Percentiles rank a stretch among this genome's conserved stretches.
phyloP scores from a whole-genome alignment of 225 moss, liverwort and hornwort genomes.

The Pseudoscleropodium purum region DNA sequence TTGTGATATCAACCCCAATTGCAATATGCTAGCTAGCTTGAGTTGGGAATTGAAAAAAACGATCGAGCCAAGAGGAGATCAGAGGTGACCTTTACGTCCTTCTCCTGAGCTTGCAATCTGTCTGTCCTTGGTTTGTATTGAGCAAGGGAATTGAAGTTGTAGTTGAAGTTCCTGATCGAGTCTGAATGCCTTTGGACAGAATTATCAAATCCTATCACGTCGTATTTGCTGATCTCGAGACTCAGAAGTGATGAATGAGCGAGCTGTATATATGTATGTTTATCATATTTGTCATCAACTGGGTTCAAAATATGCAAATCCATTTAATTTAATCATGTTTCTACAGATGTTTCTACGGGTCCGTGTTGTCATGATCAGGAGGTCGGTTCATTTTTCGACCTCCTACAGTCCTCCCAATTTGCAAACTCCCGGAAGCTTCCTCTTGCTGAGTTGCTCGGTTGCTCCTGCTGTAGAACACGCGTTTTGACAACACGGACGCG shows the following conservation, averaged over 20 bases:
- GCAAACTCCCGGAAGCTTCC: too few species aligned
- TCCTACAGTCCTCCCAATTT: too few species aligned
- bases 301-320: neutral
- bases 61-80: too few species aligned
- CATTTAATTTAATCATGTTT: too few species aligned
- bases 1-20: conserved; percentile 77
- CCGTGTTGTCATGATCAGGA: too few species aligned
- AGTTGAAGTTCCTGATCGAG: neutral
- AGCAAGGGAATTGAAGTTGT: neutral
- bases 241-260: neutral
- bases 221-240: neutral
- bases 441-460: too few species aligned
- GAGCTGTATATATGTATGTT: neutral
- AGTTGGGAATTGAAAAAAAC: conserved; percentile 52
- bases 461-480: too few species aligned
- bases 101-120: neutral
- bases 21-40: conserved; percentile 44
- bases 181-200: neutral
- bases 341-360: too few species aligned
- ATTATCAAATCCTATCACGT: neutral
- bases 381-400: too few species aligned
- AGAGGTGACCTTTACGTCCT: conserved; percentile 35
- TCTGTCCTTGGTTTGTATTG: neutral
- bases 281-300: neutral
- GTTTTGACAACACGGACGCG: too few species aligned